These are phyloP conservation scores for Naganishia albida DNA, from an alignment of 1,284 basidiomycete species.

Conservation along the genomic window DNA sequence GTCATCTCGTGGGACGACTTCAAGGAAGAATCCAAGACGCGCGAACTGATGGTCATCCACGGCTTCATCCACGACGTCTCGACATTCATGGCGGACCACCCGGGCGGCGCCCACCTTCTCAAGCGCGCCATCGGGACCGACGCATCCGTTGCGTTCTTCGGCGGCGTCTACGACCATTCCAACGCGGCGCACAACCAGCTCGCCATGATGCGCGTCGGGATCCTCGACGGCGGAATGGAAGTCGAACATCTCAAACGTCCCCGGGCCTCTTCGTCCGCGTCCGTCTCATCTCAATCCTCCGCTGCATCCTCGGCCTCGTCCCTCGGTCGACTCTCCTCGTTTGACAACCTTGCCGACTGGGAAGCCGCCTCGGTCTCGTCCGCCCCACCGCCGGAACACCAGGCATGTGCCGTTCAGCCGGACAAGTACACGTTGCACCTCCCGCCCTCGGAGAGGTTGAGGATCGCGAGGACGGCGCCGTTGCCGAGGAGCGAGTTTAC, in stretches of 20 bases:
- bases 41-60: slow-evolving; percentile 76
- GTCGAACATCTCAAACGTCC: slow-evolving; percentile 59
- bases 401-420: slow-evolving; percentile 49
- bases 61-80: slow-evolving; percentile 90
- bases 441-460: slow-evolving; percentile 51
- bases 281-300: slow-evolving; percentile 45
- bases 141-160: slow-evolving; percentile 89
- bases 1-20: slow-evolving; percentile 82
- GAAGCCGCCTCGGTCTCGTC: slow-evolving; percentile 36
- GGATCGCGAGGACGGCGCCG: slow-evolving; percentile 47
- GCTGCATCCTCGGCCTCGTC: slow-evolving; percentile 39
- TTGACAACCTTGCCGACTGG: slow-evolving; percentile 28
- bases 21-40: slow-evolving; percentile 71
- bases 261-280: slow-evolving; percentile 38
- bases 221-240: slow-evolving; percentile 74
- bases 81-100: slow-evolving; percentile 85
- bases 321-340: slow-evolving; percentile 31
- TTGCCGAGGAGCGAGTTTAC: slow-evolving; percentile 26
- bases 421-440: slow-evolving; percentile 48
- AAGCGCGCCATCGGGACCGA: slow-evolving; percentile 71
- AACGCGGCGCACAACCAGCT: slow-evolving; percentile 80
- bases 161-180: slow-evolving; percentile 89
- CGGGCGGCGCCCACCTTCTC: slow-evolving; percentile 72
- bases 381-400: slow-evolving; percentile 44
- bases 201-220: slow-evolving; percentile 87